Conservation (phyloP, 257 asterid genomes). For the Solanum neorickii region DNA sequence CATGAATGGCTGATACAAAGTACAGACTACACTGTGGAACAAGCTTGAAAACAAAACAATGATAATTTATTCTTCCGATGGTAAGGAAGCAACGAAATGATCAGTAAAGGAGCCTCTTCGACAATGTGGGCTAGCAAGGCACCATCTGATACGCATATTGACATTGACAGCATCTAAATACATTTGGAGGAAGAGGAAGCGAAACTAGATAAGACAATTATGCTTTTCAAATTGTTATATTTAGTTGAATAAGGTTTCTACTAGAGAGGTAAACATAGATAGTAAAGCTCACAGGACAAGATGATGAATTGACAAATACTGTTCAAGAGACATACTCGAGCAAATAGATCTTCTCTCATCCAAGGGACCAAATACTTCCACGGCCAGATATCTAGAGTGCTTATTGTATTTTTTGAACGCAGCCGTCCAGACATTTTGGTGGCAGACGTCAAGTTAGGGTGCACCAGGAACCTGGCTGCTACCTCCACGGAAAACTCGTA, state of each 20-base stretch:
- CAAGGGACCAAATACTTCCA: conserved; percentile 99
- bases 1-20: background rate
- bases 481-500: conserved; percentile 98
- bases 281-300: background rate
- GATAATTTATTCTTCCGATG: background rate
- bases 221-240: background rate
- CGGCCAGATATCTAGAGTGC: conserved; percentile 98
- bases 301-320: background rate
- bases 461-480: conserved; percentile 86
- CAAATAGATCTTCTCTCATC: conserved; percentile 97
- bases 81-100: background rate
- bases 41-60: background rate
- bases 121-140: background rate
- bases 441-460: conserved; percentile 85
- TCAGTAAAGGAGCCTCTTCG: background rate
- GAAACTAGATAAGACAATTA: background rate
- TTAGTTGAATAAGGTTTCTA: background rate
- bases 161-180: background rate
- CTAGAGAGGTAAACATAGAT: background rate
- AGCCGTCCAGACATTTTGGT: conserved; percentile 37
- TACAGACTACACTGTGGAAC: background rate
- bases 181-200: background rate
- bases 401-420: conserved; percentile 54
- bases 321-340: conserved; percentile 58
- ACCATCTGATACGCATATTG: background rate